These are phyloP conservation scores for Huntiella savannae DNA, from an alignment of 2,329 filamentous ascomycete genomes.

Conservation along the genomic window DNA sequence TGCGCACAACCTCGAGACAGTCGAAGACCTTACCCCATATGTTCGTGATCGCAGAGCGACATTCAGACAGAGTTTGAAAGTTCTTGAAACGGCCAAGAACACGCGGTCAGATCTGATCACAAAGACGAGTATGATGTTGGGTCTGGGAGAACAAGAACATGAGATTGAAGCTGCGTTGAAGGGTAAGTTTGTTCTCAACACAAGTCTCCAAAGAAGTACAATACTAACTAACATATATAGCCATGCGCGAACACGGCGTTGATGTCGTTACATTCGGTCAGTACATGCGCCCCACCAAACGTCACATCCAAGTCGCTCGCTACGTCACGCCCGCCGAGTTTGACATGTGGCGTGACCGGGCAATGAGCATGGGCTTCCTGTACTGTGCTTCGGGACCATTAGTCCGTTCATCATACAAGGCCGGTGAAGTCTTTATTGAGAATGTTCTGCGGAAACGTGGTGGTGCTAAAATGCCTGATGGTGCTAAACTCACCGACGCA, in stretches of 20 bases:
- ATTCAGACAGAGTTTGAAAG: constrained; percentile 66
- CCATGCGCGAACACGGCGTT: constrained; percentile 61
- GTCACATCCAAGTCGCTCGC: constrained; percentile 90
- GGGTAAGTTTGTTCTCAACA: constrained; percentile 24
- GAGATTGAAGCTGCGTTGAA: constrained; percentile 63
- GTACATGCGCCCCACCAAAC: constrained; percentile 97
- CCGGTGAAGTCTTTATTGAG: constrained; percentile 95
- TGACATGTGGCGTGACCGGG: constrained; percentile 75
- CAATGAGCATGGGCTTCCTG: constrained; percentile 86
- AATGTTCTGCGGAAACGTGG: constrained; percentile 81
- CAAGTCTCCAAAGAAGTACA: neutral
- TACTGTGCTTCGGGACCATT: constrained; percentile 90
- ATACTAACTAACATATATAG: constrained; percentile 20
- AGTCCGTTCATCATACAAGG: constrained; percentile 91
- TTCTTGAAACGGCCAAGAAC: constrained; percentile 66
- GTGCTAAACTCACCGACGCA: constrained; percentile 21
- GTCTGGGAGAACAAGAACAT: constrained; percentile 76
- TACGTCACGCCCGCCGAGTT: constrained; percentile 87
- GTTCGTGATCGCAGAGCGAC: constrained; percentile 80
- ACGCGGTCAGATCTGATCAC: constrained; percentile 60
- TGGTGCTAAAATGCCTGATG: constrained; percentile 12
- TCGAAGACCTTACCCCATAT: constrained; percentile 72
- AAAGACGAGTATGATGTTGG: constrained; percentile 97
- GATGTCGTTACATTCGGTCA: constrained; percentile 98
- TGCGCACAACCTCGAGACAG: constrained; percentile 92